phyloP scores from a whole-genome alignment of 2,329 filamentous ascomycete species.

The Trichoderma atrobrunneum region DNA sequence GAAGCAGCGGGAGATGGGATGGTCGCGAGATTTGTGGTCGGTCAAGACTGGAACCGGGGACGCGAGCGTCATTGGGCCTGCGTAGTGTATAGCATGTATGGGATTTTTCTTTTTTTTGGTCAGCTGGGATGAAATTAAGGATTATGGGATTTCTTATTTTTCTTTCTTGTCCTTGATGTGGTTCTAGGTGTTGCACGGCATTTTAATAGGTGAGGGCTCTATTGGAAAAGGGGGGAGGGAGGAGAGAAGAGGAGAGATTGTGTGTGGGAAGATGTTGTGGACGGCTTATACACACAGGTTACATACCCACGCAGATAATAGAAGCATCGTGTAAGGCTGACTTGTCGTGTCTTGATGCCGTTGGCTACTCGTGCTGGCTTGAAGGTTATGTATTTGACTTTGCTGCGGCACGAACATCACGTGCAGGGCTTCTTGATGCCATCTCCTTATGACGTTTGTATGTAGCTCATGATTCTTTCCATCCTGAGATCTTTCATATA shows the following conservation, averaged over 20 bases:
- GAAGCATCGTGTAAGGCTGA: neutral
- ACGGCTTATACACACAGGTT: neutral
- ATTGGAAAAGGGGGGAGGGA: neutral
- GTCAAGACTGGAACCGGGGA: constrained; percentile 38
- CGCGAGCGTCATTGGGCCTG: constrained; percentile 2
- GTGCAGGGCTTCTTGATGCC: neutral
- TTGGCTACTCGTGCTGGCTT: neutral
- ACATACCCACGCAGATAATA: constrained; percentile 5
- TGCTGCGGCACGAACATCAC: neutral
- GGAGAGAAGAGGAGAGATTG: neutral
- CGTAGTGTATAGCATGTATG: constrained; percentile 12
- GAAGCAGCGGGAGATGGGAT: constrained; percentile 60
- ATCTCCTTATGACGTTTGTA: neutral
- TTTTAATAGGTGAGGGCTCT: constrained; percentile 1
- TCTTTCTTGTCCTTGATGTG: neutral
- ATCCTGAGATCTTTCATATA: neutral
- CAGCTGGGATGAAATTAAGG: constrained; percentile 13
- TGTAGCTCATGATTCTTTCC: neutral
- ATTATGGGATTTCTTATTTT: neutral
- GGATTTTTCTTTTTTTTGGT: neutral
- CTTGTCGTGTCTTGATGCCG: neutral
- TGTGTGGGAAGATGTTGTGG: neutral
- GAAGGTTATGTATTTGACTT: neutral
- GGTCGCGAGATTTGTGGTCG: constrained; percentile 62
- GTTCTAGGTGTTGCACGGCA: constrained; percentile 10